phyloP scores from a whole-genome alignment of 257 asterid genomes.

The Lithospermum erythrorhizon region DNA sequence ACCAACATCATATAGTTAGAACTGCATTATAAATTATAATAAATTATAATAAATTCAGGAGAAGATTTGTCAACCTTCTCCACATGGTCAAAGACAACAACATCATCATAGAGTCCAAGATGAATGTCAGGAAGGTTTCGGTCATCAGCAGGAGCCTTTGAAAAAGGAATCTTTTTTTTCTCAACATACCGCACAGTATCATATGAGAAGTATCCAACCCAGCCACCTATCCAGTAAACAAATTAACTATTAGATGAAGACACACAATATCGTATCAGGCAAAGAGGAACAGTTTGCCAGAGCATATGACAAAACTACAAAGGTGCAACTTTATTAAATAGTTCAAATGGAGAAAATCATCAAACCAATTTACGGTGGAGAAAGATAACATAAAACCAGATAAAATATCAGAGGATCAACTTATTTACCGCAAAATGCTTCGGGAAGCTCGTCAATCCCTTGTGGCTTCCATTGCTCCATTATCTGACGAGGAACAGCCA shows the following conservation, averaged over 20 bases:
- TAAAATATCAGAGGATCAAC: constrained; percentile 3
- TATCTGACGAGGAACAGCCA: constrained; percentile 69
- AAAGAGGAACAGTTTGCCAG: no score
- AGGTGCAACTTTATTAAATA: no score
- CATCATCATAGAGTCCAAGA: constrained; percentile 91
- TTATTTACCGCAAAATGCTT: constrained; percentile 77
- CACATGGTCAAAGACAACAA: constrained; percentile 93
- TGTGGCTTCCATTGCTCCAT: constrained; percentile 91
- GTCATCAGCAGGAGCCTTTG: constrained; percentile 79
- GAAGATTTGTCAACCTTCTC: constrained; percentile 56
- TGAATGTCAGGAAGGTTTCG: constrained; percentile 90
- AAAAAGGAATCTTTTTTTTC: constrained; percentile 81
- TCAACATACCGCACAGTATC: constrained; percentile 92
- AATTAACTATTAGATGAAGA: constrained; percentile 10
- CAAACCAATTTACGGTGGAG: no score
- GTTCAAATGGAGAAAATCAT: no score
- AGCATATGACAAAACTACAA: no score
- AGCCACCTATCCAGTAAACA: constrained; percentile 68
- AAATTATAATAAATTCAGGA: constrained; percentile 1
- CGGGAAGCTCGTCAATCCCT: constrained; percentile 86
- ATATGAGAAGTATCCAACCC: constrained; percentile 97
- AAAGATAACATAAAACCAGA: no score
- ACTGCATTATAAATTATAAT: not conserved
- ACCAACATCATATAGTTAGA: constrained; percentile 1
- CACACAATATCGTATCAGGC: not conserved